phyloP scores from a whole-genome alignment of 192 early-diverging fungal genomes.

The Umbelopsis isabellina region DNA sequence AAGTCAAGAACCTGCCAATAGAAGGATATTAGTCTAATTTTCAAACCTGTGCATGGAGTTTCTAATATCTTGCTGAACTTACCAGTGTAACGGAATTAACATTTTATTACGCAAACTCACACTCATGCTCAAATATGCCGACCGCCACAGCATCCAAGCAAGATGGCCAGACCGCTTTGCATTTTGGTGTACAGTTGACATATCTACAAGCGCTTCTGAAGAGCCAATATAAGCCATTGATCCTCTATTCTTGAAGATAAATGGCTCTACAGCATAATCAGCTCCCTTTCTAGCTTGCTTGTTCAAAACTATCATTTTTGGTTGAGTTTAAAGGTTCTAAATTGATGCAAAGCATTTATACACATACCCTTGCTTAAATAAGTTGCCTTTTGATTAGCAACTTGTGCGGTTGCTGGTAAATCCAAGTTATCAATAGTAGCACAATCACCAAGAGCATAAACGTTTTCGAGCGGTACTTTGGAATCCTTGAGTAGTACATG shows the following conservation, averaged over 20 bases:
- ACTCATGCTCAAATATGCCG: constrained; percentile 71
- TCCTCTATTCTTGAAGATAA: constrained; percentile 59
- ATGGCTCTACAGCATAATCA: not conserved
- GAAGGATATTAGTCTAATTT: not conserved
- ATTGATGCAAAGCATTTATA: not conserved
- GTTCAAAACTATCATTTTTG: constrained; percentile 32
- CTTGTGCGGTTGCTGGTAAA: constrained; percentile 86
- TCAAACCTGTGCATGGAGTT: not conserved
- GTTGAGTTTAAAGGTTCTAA: not conserved
- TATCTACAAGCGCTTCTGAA: constrained; percentile 60
- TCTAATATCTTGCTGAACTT: not conserved
- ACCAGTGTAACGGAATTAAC: constrained; percentile 75
- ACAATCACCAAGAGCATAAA: constrained; percentile 90
- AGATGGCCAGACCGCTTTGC: constrained; percentile 53
- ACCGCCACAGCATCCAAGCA: constrained; percentile 74
- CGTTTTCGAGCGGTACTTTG: constrained; percentile 54
- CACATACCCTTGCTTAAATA: constrained; percentile 61
- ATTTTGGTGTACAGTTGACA: constrained; percentile 51
- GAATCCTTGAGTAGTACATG: constrained; percentile 70
- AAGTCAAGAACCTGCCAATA: constrained; percentile 41
- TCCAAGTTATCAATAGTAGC: constrained; percentile 77
- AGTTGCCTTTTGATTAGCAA: constrained; percentile 75
- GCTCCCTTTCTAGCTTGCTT: constrained; percentile 35
- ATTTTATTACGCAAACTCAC: constrained; percentile 72
- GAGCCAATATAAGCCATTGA: constrained; percentile 74